Evolutionary conservation across 768 basidiomycete genomes (phyloP), one percentile per base, ranked within the genome.

Genomic region (Rhodotorula babjevae): DNA sequence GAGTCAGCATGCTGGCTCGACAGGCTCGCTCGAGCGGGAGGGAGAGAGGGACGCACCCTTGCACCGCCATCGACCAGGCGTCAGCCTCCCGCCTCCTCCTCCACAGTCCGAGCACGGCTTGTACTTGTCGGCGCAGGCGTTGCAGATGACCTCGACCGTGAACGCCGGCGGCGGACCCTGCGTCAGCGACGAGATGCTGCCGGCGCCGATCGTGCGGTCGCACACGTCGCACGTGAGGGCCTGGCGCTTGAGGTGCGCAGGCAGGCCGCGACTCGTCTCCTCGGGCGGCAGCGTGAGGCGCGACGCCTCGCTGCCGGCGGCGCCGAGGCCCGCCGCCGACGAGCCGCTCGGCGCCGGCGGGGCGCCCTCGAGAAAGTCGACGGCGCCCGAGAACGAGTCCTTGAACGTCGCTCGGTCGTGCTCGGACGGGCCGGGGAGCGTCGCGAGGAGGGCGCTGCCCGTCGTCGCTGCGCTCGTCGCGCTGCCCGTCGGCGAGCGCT

Each of bases 111-210:
- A 61, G 52, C 67, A 67, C 3, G 67, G 50, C 16, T 40, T 33
- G 52, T 67, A 67, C 59, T 53, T 50, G 9, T 67, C 67, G n/a
- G 19, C 21, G 33, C 67, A 67, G 4, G 29, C 15, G n/a, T 15
- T 12, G 59, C 67, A 67, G 60, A 67, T 67, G 49, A 61, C 50
- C 60, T 67, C 67, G 67, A 53, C 49, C 33, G 67, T 67, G 60
- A 67, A 67, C 31, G 50, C 11, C 27, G 67, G 67, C 23, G 31
- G 19, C 40, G n/a, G 15, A 12, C 44, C 60, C n/a, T 42, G n/a
- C 9, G 60, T 16, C n/a, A 63, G 42, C 9, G 61, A n/a, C 46
- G 52, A 19, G 62, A 69, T 31, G 33, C 27, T 31, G 19, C 67
- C 67, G 11, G 61, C 61, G 42, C 61, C 67, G 40, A 68, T 58